Evolutionary conservation across 129 eudicot genomes (phyloP).

Genomic region (Saposhnikovia divaricata): DNA sequence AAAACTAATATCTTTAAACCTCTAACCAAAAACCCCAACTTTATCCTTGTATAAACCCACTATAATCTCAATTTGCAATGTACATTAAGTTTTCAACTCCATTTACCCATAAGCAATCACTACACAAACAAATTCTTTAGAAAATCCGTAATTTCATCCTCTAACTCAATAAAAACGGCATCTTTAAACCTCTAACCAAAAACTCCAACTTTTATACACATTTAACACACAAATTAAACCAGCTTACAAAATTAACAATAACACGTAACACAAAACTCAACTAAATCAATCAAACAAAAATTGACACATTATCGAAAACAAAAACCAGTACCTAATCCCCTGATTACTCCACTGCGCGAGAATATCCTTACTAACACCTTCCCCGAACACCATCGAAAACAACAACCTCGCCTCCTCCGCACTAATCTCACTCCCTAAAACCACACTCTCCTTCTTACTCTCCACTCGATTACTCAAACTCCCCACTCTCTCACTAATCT

Average conservation of each 20-base stretch:
- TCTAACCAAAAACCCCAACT: neutral
- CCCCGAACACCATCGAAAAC: constrained; percentile 73
- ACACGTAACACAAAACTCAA: neutral
- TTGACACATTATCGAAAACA: neutral
- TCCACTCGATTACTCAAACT: constrained; percentile 19
- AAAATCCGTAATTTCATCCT: neutral
- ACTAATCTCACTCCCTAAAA: constrained; percentile 30
- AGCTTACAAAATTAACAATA: neutral
- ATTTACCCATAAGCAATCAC: neutral
- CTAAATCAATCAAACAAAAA: neutral
- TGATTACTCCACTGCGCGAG: constrained; percentile 97
- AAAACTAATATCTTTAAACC: neutral
- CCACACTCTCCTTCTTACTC: constrained; percentile 16
- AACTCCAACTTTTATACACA: neutral
- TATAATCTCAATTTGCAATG: neutral
- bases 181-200: neutral
- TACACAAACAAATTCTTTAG: too few species aligned
- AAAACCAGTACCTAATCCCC: constrained; percentile 68
- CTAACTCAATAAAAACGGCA: neutral
- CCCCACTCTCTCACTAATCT: constrained; percentile 9
- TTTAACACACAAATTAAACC: neutral
- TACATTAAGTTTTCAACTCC: neutral
- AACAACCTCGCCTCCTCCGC: constrained; percentile 44
- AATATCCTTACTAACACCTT: constrained; percentile 46
- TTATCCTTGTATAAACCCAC: neutral